Evolutionary conservation across 2,329 filamentous ascomycete species (phyloP).

Genomic region (Coniochaeta sp.): DNA sequence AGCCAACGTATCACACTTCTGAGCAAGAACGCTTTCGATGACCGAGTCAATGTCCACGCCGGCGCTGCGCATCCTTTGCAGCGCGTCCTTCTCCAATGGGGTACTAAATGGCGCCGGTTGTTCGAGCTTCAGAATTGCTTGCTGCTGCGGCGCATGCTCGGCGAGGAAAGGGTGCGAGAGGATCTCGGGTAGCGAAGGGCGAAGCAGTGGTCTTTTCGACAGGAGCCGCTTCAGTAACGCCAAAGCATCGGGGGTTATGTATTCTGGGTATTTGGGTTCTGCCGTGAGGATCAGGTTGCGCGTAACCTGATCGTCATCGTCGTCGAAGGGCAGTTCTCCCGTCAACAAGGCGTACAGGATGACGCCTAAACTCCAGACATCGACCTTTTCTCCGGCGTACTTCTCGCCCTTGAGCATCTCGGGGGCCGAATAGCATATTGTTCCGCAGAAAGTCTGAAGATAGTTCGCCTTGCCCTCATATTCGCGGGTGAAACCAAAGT

Average conservation of each 20-base stretch:
- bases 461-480: slow-evolving; percentile 95
- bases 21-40: slow-evolving; percentile 86
- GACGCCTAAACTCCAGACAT: slow-evolving; percentile 87
- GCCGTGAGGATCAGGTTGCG: slow-evolving; percentile 78
- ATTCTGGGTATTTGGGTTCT: slow-evolving; percentile 78
- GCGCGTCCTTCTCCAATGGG: slow-evolving; percentile 77
- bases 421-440: slow-evolving; percentile 93
- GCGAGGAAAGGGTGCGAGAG: slow-evolving; percentile 80
- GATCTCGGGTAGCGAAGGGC: slow-evolving; percentile 78
- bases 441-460: slow-evolving; percentile 94
- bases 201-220: slow-evolving; percentile 79
- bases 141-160: slow-evolving; percentile 81
- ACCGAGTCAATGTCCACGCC: slow-evolving; percentile 92
- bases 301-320: slow-evolving; percentile 85
- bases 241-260: slow-evolving; percentile 70
- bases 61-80: slow-evolving; percentile 87
- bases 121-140: slow-evolving; percentile 78
- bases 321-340: slow-evolving; percentile 88
- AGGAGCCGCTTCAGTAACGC: slow-evolving; percentile 72
- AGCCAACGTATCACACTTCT: slow-evolving; percentile 81
- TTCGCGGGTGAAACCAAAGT: slow-evolving; percentile 96
- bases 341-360: slow-evolving; percentile 78
- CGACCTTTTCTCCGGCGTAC: slow-evolving; percentile 95
- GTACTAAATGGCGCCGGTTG: slow-evolving; percentile 80
- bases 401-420: slow-evolving; percentile 99